phyloP scores from a whole-genome alignment of 345 rosid species.

The Linum trigynum region DNA sequence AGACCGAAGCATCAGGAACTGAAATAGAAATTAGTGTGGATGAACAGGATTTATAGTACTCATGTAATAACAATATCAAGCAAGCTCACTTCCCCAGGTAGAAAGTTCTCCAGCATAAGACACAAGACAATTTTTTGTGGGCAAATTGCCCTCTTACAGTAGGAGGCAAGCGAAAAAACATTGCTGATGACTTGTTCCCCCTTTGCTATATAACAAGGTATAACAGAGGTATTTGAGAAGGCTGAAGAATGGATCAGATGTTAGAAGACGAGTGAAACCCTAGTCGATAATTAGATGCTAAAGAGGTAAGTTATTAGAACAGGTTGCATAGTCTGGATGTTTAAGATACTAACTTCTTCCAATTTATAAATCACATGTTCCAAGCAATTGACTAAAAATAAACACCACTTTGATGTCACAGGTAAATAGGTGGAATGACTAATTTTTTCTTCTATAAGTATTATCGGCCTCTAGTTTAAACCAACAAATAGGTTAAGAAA shows the following conservation, averaged over 20 bases:
- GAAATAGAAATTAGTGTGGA: background rate
- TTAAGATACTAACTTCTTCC: too few relatives aligned
- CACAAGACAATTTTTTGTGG: background rate
- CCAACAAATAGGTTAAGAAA: too few relatives aligned
- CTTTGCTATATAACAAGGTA: background rate
- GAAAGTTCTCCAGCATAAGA: background rate
- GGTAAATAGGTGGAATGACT: too few relatives aligned
- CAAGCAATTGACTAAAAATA: too few relatives aligned
- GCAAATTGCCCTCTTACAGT: background rate
- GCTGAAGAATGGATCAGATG: background rate
- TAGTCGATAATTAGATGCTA: background rate
- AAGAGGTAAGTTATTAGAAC: background rate
- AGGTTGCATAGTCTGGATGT: too few relatives aligned
- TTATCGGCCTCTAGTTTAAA: too few relatives aligned
- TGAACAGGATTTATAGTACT: background rate
- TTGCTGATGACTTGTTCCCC: background rate
- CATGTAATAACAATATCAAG: background rate
- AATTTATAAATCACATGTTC: too few relatives aligned
- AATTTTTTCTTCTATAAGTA: too few relatives aligned
- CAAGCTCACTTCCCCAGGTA: background rate
- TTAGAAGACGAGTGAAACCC: background rate
- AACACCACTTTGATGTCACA: too few relatives aligned
- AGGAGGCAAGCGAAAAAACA: background rate
- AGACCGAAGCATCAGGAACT: conserved; percentile 1
- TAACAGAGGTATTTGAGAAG: background rate